Evolutionary conservation across 441 rosid genomes (phyloP).

Genomic region (Erysimum cheiri): DNA sequence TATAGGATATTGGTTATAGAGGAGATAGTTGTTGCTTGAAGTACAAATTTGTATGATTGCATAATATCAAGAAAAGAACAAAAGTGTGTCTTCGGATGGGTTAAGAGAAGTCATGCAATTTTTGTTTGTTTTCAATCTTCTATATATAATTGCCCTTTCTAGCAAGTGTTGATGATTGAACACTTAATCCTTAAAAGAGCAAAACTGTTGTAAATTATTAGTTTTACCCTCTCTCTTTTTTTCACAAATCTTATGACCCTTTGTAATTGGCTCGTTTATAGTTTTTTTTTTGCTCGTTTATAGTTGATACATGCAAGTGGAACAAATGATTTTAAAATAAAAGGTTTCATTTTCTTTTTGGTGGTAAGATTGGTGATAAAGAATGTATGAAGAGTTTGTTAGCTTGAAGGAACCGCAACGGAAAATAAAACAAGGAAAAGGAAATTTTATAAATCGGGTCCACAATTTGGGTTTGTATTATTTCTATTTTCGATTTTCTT

Average conservation of each 20-base stretch:
- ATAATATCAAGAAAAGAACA: slow-evolving; percentile 8
- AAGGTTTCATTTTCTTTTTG: background rate
- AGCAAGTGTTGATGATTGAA: slow-evolving; percentile 13
- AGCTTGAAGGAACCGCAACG: slow-evolving; percentile 45
- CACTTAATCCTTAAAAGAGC: background rate
- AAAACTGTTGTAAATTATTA: background rate
- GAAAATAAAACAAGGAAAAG: background rate
- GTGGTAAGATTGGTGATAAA: slow-evolving; percentile 17
- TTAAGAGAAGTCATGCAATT: slow-evolving; percentile 18
- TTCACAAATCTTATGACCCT: background rate
- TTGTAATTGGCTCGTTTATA: background rate
- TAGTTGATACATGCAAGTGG: background rate
- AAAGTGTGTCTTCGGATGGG: slow-evolving; percentile 17
- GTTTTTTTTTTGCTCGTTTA: background rate
- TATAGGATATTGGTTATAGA: slow-evolving; percentile 23
- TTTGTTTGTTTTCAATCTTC: background rate
- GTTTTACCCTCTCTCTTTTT: background rate
- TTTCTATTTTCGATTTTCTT: slow-evolving; percentile 4
- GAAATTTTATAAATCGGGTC: slow-evolving; percentile 11
- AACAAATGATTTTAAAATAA: background rate
- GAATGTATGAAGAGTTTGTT: slow-evolving; percentile 37
- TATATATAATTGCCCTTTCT: background rate
- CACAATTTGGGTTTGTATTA: slow-evolving; percentile 30
- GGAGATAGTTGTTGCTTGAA: slow-evolving; percentile 43
- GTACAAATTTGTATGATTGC: slow-evolving; percentile 44